These are phyloP conservation scores for Pythium vanterpoolii DNA, from an alignment of 352 stramenopile genomes.

Conservation along the genomic window DNA sequence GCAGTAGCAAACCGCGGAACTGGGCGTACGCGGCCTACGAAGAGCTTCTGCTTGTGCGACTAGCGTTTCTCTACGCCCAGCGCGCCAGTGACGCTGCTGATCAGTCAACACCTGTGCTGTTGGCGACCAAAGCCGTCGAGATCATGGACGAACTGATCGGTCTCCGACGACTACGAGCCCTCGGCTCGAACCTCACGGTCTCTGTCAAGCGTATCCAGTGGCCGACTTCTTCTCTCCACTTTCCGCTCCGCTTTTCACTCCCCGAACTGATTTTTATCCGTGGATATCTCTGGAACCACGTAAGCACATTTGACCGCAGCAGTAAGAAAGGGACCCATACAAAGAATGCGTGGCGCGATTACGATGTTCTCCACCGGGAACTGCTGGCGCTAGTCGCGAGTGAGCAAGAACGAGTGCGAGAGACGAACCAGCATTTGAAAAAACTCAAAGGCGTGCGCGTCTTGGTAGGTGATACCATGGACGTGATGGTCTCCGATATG, in stretches of 20 bases:
- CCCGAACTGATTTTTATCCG: slow-evolving; percentile 18
- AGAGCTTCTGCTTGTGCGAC: slow-evolving; percentile 46
- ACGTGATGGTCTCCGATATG: slow-evolving; percentile 39
- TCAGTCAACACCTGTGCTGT: not conserved
- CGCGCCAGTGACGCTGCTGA: slow-evolving; percentile 17
- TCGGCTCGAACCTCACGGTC: not conserved
- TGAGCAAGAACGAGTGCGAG: slow-evolving; percentile 5
- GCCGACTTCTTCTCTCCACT: slow-evolving; percentile 1
- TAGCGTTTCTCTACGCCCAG: slow-evolving; percentile 51
- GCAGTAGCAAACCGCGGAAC: slow-evolving; percentile 27
- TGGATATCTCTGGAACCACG: slow-evolving; percentile 14
- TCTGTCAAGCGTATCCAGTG: slow-evolving; percentile 14
- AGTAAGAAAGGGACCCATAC: slow-evolving; percentile 21
- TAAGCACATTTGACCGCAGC: not conserved
- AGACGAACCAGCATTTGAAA: not conserved
- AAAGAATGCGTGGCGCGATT: slow-evolving; percentile 43
- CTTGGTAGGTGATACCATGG: slow-evolving; percentile 39
- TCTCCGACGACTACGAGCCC: slow-evolving; percentile 1
- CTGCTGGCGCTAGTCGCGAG: slow-evolving; percentile 29
- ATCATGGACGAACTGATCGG: slow-evolving; percentile 22
- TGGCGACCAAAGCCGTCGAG: slow-evolving; percentile 8
- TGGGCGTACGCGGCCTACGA: slow-evolving; percentile 38
- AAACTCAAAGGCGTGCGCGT: slow-evolving; percentile 39
- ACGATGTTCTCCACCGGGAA: slow-evolving; percentile 37
- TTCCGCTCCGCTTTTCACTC: slow-evolving; percentile 14